phyloP scores from a whole-genome alignment of 2,329 filamentous ascomycete genomes.

The Hypoxylon sp. region DNA sequence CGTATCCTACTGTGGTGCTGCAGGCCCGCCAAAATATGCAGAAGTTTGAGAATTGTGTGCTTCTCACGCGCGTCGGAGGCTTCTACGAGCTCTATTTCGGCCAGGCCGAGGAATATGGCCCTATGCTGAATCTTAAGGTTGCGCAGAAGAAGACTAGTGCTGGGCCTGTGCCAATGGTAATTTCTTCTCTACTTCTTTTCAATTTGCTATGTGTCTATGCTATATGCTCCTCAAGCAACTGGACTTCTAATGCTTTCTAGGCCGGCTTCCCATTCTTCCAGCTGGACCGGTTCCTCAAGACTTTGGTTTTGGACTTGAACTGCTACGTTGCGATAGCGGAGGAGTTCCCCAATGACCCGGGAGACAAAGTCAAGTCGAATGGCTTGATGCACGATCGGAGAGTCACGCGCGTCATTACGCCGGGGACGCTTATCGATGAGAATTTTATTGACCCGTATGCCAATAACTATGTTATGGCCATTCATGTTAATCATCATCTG shows the following conservation, averaged over 20 bases:
- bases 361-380: constrained; percentile 79
- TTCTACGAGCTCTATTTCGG: constrained; percentile 99
- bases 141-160: constrained; percentile 83
- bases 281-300: constrained; percentile 91
- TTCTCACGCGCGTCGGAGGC: constrained; percentile 91
- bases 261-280: constrained; percentile 95
- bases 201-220: constrained; percentile 43
- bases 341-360: constrained; percentile 83
- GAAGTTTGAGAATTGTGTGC: constrained; percentile 89
- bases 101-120: constrained; percentile 90
- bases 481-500: constrained; percentile 67
- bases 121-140: constrained; percentile 89
- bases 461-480: constrained; percentile 91
- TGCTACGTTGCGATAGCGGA: constrained; percentile 95
- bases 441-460: constrained; percentile 95
- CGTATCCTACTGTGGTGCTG: constrained; percentile 89
- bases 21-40: constrained; percentile 92
- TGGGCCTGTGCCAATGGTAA: constrained; percentile 87
- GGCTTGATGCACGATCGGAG: constrained; percentile 87
- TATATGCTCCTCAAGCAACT: neutral
- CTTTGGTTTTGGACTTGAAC: constrained; percentile 90
- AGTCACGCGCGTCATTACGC: constrained; percentile 90
- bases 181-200: constrained; percentile 38
- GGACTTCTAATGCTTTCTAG: constrained; percentile 59
- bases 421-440: constrained; percentile 96